These are phyloP conservation scores for Boletus tylopilopsis DNA, from an alignment of 768 basidiomycete species.

Conservation along the genomic window DNA sequence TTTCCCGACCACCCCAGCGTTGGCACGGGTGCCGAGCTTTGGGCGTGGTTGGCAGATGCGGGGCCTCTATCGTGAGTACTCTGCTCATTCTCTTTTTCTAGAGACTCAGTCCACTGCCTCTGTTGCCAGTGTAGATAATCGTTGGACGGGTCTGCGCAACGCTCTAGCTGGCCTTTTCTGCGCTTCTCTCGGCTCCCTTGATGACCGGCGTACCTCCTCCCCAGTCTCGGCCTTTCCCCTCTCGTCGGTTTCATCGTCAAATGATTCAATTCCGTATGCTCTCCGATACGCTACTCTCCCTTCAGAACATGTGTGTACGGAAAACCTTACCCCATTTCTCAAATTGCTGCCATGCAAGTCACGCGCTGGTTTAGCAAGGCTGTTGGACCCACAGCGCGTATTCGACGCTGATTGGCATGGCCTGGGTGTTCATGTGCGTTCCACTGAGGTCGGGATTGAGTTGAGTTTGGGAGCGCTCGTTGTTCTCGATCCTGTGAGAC, in stretches of 20 bases:
- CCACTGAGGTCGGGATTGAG: constrained; percentile 56
- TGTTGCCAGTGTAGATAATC: constrained; percentile 66
- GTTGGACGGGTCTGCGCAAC: constrained; percentile 85
- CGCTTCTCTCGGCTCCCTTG: constrained; percentile 78
- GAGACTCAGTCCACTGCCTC: too few species aligned
- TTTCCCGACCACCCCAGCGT: constrained; percentile 73
- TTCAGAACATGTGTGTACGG: constrained; percentile 92
- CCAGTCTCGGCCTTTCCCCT: constrained; percentile 62
- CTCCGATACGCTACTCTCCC: constrained; percentile 76
- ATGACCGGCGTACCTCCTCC: constrained; percentile 71
- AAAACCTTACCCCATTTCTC: constrained; percentile 94
- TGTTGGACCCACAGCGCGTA: constrained; percentile 81
- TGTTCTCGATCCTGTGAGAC: constrained; percentile 74
- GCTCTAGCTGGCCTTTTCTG: constrained; percentile 93
- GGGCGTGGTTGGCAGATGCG: constrained; percentile 87
- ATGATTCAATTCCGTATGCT: constrained; percentile 38
- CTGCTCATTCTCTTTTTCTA: neutral
- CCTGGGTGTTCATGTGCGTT: constrained; percentile 74
- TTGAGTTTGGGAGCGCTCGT: constrained; percentile 68
- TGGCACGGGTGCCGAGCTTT: constrained; percentile 83
- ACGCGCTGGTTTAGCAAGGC: constrained; percentile 72
- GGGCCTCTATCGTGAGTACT: constrained; percentile 44
- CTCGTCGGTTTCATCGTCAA: constrained; percentile 49
- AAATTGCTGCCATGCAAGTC: constrained; percentile 94
- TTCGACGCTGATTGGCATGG: constrained; percentile 95